Base-by-base conservation (phyloP, 345 rosid species). In the Jatropha curcas region DNA sequence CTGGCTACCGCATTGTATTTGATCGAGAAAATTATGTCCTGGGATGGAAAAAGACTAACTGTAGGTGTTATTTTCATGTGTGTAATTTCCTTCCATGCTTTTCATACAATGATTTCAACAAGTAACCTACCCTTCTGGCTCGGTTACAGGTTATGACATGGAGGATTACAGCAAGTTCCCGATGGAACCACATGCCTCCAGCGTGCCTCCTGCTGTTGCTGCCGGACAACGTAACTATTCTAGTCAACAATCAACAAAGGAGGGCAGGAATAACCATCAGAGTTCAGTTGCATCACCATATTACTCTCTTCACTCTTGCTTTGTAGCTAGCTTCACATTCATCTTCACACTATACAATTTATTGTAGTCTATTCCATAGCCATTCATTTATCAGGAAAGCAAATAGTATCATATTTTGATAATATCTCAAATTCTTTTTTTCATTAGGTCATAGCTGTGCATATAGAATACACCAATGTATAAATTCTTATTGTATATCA, bases 21-120 rank as follows among this genome's bases (percentile, higher is more conserved):
- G 91, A 92, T 81, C 79, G 94, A 80, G 95, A 90, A 81, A 87
- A 84, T 58, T 85, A 86, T 19, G 65, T 87, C 52, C 84, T 89
- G 76, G 95, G 95, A 37, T 88, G 97, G 97, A 90, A 87, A 90
- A 85, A 85, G 81, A 86, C 88, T 72, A 81, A 94, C 72, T 88
- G 95, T 90, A 72, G 79, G 93, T 76, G 33, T 70, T 46, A 13
- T 5, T 75, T 66, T 76, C 50, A 7, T 56, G 33, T 22, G 17
- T 35, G 7, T 62, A 19, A n/a, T 45, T 60, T 35, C 45, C 67
- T 28, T 55, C 2, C 33, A 24, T 7, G 0, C 51, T 53, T n/a
- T 51, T 8, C 2, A n/a, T 41, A 41, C 20, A 4, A 51, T 66
- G 53, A 33, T 27, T 35, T 57, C 31, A 67, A 17, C 31, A 27